Conservation (phyloP, 2,329 filamentous ascomycete species). For the Hypocreales sp. region DNA sequence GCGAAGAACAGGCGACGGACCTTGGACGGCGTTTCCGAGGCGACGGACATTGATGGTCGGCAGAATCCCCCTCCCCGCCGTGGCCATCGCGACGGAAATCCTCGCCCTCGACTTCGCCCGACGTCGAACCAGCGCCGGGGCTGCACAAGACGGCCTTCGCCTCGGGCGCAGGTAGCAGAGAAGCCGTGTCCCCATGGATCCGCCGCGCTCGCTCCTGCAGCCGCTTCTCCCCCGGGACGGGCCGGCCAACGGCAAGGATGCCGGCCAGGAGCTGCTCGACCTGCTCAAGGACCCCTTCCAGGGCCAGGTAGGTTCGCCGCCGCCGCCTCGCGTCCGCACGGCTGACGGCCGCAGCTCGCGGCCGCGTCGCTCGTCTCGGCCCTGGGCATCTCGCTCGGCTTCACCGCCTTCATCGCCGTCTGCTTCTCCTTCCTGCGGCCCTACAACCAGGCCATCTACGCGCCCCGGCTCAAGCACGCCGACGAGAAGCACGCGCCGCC, state of each 20-base stretch:
- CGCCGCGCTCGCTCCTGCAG: not conserved
- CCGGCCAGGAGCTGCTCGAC: slow-evolving; percentile 28
- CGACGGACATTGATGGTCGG: too few relatives aligned
- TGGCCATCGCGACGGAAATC: too few relatives aligned
- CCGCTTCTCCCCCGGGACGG: not conserved
- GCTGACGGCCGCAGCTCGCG: slow-evolving; percentile 9
- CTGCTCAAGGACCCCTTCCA: slow-evolving; percentile 36
- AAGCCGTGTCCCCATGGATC: too few relatives aligned
- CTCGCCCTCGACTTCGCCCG: too few relatives aligned
- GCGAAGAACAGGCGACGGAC: too few relatives aligned
- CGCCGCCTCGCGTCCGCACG: not conserved
- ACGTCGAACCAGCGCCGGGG: too few relatives aligned
- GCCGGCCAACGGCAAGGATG: slow-evolving; percentile 10
- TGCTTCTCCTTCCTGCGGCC: slow-evolving; percentile 82
- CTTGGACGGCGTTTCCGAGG: too few relatives aligned
- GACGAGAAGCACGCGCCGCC: slow-evolving; percentile 84
- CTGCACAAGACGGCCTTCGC: too few relatives aligned
- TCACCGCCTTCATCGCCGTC: slow-evolving; percentile 59
- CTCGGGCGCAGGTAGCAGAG: too few relatives aligned
- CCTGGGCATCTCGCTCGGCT: slow-evolving; percentile 61
- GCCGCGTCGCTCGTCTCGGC: slow-evolving; percentile 55
- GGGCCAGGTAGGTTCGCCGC: slow-evolving; percentile 20
- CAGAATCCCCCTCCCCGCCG: too few relatives aligned
- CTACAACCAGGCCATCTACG: slow-evolving; percentile 84
- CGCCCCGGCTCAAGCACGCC: slow-evolving; percentile 82